Evolutionary conservation across 805 yeast species (phyloP).

Genomic region (Naumovozyma castellii): DNA sequence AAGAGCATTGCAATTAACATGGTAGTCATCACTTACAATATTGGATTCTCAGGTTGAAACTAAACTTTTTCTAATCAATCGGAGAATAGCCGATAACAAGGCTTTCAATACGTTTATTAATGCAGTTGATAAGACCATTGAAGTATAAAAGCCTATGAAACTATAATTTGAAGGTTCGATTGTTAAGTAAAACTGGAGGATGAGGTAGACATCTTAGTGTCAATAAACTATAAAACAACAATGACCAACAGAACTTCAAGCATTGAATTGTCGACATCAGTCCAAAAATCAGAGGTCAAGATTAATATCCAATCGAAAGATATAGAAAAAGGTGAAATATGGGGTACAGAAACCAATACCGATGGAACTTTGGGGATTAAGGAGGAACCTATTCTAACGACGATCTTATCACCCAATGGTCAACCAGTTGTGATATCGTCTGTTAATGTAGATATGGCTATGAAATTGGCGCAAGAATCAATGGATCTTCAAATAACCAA

Average conservation of each 20-base stretch:
- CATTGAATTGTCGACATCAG: neutral
- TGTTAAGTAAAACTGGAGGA: no score
- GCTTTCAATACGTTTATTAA: no score
- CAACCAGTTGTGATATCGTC: conserved; percentile 12
- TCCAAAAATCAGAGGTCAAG: neutral
- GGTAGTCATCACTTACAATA: no score
- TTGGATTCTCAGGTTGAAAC: no score
- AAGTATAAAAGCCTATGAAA: no score
- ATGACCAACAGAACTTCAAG: neutral
- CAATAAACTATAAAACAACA: neutral
- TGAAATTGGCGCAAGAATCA: conserved; percentile 33
- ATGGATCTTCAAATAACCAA: conserved; percentile 25
- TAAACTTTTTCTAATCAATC: no score
- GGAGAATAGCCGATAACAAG: no score
- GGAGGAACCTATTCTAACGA: conserved; percentile 19
- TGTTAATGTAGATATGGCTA: conserved; percentile 40
- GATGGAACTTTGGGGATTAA: no score
- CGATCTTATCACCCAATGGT: conserved; percentile 23
- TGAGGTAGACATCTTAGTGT: no score
- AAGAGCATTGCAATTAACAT: no score
- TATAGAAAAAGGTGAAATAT: neutral
- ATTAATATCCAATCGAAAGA: neutral
- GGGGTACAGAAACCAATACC: neutral
- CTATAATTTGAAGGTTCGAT: no score
- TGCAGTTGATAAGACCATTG: no score